Base-by-base conservation (phyloP, 176 grass and related monocot species). In the Paspalum notatum region DNA sequence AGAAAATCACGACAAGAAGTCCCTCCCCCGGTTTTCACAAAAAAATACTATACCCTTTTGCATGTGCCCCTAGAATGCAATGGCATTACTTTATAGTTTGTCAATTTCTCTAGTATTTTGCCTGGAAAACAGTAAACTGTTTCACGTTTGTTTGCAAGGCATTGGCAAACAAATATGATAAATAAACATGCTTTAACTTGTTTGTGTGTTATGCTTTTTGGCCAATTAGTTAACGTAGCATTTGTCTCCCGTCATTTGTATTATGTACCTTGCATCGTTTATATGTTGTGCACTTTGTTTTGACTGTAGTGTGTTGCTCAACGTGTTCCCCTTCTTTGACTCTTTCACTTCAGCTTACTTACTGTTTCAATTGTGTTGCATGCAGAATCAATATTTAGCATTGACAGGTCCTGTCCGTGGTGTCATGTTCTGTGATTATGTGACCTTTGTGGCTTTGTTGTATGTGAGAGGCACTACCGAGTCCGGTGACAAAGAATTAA, bases 311-410 rank as follows among this genome's bases (percentile, higher is more conserved):
- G 26, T 72, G 53, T 53, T 40, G 47, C 62, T 69, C 38, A 83
- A 45, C 79, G 15, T 79, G 44, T 68, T 18, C 61, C 45, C 39
- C 45, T 58, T 25, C 12, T 52, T 76, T 18, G 18, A 20, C n/a
- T 25, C 12, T 32, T 32, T 82, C 17, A 20, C 58, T 70, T 65
- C 4, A 26, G 65, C 49, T 75, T 12, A 20, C 20, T 68, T 32
- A 43, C 38, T 49, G 5, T 5, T 44, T 57, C 18, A 53, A 15
- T 64, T 38, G 1, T 47, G 3, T 27, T 42, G 43, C 26, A 66
- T 70, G 82, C 82, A 78, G 80, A 71, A 72, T 62, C 68, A 44
- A 51, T 62, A 50, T 18, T 15, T 82, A 37, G 37, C 48, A 72
- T 12, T 82, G 56, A 72, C 80, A 18, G 80, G 80, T 50, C 80